Percentiles rank a stretch among this genome's conserved stretches.
phyloP scores from a whole-genome alignment of 257 asterid species.

The Thymus mandschuricus region DNA sequence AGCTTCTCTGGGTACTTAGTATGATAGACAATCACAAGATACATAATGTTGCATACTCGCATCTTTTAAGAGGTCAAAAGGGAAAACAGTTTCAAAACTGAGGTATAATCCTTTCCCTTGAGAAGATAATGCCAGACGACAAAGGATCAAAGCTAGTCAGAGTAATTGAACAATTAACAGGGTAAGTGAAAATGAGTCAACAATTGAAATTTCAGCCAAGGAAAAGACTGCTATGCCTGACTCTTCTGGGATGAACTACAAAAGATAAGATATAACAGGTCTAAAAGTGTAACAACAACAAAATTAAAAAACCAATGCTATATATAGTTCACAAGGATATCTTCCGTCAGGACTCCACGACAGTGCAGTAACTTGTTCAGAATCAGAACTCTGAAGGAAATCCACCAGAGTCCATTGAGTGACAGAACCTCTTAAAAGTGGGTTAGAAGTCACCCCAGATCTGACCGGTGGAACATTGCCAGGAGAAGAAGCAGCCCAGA shows the following conservation, averaged over 20 bases:
- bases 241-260: too few species aligned
- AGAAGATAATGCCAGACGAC: too few species aligned
- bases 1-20: too few species aligned
- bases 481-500: slow-evolving; percentile 94
- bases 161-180: neutral
- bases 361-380: slow-evolving; percentile 78
- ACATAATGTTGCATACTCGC: too few species aligned
- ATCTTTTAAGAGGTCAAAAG: too few species aligned
- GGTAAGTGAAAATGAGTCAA: neutral
- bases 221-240: neutral
- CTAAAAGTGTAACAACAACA: neutral
- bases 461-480: slow-evolving; percentile 84
- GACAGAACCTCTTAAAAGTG: slow-evolving; percentile 77
- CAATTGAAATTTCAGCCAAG: slow-evolving; percentile 20
- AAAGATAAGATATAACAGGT: neutral
- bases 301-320: too few species aligned
- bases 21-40: too few species aligned
- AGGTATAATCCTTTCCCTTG: too few species aligned
- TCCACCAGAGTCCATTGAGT: slow-evolving; percentile 87
- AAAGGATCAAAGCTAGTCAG: neutral
- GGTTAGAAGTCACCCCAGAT: slow-evolving; percentile 66
- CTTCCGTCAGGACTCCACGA: slow-evolving; percentile 99
- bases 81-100: too few species aligned
- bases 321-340: slow-evolving; percentile 56
- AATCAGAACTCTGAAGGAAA: slow-evolving; percentile 75